Evolutionary conservation across 345 rosid genomes (phyloP).

Genomic region (Gossypium rotundifolium): DNA sequence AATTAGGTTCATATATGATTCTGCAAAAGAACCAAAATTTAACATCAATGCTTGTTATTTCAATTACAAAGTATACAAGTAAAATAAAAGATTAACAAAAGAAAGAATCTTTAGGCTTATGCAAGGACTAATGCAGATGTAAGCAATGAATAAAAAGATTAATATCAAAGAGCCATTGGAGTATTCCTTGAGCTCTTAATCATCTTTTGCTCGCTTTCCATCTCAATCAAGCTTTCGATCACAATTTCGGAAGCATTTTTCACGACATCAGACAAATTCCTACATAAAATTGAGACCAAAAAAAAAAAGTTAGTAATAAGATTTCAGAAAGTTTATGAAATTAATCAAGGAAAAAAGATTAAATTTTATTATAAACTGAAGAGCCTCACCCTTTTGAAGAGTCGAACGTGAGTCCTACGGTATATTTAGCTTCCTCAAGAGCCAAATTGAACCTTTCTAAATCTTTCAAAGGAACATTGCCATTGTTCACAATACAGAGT

Average conservation of each 20-base stretch:
- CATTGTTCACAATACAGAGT: constrained; percentile 35
- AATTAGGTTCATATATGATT: neutral
- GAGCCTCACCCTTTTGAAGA: constrained; percentile 48
- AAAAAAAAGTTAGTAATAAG: neutral
- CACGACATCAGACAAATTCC: constrained; percentile 62
- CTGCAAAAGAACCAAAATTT: constrained; percentile 4
- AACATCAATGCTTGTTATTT: neutral
- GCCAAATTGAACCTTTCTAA: constrained; percentile 49
- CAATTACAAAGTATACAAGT: too few species aligned
- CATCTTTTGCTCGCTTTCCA: constrained; percentile 30
- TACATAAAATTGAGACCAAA: neutral
- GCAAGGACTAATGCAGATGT: neutral
- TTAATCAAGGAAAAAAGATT: neutral
- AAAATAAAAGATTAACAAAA: neutral
- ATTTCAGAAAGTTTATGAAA: neutral
- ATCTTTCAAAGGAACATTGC: constrained; percentile 29
- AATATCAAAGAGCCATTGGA: constrained; percentile 1
- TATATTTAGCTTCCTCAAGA: constrained; percentile 59
- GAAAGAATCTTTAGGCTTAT: neutral
- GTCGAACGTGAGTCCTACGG: constrained; percentile 59
- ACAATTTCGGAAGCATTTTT: constrained; percentile 53
- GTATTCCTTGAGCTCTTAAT: neutral
- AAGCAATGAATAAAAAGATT: neutral
- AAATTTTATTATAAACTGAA: neutral
- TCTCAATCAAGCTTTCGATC: constrained; percentile 46